Evolutionary conservation across 805 yeast genomes (phyloP).

Genomic region (Cyberlindnera mississippiensis): DNA sequence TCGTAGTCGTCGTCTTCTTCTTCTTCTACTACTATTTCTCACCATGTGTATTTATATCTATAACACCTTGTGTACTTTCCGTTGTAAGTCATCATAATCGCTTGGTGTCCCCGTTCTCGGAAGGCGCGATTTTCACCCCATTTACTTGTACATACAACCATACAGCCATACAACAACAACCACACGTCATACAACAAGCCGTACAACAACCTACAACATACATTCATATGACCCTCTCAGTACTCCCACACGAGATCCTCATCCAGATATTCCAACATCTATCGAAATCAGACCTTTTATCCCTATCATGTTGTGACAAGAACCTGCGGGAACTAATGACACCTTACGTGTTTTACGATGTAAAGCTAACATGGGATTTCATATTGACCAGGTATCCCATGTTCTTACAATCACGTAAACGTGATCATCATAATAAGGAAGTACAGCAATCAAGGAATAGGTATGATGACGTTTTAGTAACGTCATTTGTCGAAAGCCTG

Average conservation of each 20-base stretch:
- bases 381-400: constrained; percentile 7
- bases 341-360: constrained; percentile 20
- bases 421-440: too few species aligned
- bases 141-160: background rate
- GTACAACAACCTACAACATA: background rate
- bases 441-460: too few species aligned
- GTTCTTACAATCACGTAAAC: constrained; percentile 5
- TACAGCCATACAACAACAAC: too few species aligned
- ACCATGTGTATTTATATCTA: too few species aligned
- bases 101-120: too few species aligned
- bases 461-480: background rate
- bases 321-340: constrained; percentile 10
- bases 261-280: constrained; percentile 18
- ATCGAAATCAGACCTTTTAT: constrained; percentile 16
- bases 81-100: too few species aligned
- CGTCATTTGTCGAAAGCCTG: constrained; percentile 25
- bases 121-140: too few species aligned
- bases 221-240: background rate
- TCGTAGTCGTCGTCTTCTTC: too few species aligned
- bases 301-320: constrained; percentile 11
- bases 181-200: too few species aligned
- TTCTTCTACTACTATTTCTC: too few species aligned
- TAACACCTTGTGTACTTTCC: too few species aligned
- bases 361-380: constrained; percentile 20
- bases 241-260: constrained; percentile 20